Conservation (phyloP, 768 basidiomycete genomes). For the Lactarius vividus region DNA sequence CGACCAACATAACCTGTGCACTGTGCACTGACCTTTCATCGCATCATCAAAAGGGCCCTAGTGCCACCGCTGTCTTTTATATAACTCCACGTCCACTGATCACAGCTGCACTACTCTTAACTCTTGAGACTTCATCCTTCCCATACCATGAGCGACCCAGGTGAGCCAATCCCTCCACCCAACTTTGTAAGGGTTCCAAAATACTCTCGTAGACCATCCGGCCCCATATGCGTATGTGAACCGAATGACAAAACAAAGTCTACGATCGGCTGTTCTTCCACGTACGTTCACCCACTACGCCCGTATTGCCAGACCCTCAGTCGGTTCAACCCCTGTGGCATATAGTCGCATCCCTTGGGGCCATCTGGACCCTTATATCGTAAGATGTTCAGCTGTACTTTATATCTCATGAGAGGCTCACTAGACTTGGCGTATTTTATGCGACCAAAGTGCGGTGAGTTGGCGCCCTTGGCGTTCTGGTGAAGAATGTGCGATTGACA, state of each 20-base stretch:
- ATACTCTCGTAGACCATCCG: conserved; percentile 31
- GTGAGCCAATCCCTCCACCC: neutral
- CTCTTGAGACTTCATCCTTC: neutral
- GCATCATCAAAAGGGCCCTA: neutral
- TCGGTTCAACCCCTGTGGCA: neutral
- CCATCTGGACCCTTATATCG: conserved; percentile 63
- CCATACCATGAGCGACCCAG: conserved; percentile 10
- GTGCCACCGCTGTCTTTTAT: neutral
- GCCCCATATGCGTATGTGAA: conserved; percentile 60
- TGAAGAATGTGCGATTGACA: neutral
- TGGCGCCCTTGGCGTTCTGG: neutral
- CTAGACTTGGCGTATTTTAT: conserved; percentile 30
- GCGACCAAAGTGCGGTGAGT: conserved; percentile 30
- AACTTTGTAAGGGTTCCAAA: neutral
- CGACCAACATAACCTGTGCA: neutral
- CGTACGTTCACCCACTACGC: conserved; percentile 30
- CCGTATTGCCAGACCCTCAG: neutral
- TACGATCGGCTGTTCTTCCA: conserved; percentile 58
- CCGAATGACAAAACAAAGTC: conserved; percentile 52
- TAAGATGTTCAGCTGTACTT: conserved; percentile 38
- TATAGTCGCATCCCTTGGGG: conserved; percentile 44
- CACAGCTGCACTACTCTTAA: neutral
- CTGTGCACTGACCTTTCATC: neutral
- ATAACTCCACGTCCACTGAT: neutral
- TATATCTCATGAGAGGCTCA: neutral